Percentiles rank a stretch among this genome's conserved stretches.
These are phyloP conservation scores for Cylindrotheca closterium DNA, from an alignment of 108 stramenopile genomes.

Conservation along the genomic window DNA sequence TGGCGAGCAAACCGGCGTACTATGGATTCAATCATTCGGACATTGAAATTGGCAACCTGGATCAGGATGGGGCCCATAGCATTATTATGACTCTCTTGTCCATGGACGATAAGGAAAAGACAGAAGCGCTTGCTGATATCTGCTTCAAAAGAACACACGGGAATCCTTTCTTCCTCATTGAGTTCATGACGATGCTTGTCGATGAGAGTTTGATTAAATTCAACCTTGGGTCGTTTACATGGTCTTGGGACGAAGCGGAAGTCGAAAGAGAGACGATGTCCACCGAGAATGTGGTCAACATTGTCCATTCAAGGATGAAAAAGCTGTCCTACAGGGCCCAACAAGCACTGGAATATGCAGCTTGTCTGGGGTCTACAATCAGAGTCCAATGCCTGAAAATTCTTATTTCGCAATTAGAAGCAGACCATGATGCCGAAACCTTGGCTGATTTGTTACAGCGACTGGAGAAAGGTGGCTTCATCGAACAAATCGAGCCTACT, in stretches of 20 bases:
- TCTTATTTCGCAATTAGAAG: not conserved
- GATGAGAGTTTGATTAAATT: conserved; percentile 4
- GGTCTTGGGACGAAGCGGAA: conserved; percentile 19
- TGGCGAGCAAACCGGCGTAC: too few species aligned
- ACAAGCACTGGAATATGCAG: conserved; percentile 6
- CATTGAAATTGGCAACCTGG: conserved; percentile 2
- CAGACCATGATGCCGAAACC: too few species aligned
- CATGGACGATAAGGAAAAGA: not conserved
- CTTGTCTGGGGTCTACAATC: conserved; percentile 12
- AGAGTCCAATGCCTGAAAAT: not conserved
- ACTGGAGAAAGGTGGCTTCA: not conserved
- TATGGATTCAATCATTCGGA: not conserved
- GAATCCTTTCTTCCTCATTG: too few species aligned
- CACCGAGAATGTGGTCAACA: conserved; percentile 28
- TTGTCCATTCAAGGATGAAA: conserved; percentile 35
- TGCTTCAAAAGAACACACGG: conserved; percentile 25
- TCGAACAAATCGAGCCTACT: not conserved
- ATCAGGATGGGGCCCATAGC: not conserved
- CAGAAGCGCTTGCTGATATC: conserved; percentile 1
- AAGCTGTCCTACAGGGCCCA: not conserved
- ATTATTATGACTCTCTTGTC: conserved; percentile 8
- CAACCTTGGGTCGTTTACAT: conserved; percentile 15
- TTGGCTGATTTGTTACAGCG: not conserved
- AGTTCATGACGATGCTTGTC: conserved; percentile 19
- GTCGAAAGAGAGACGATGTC: too few species aligned